Base-by-base conservation (phyloP, 2,329 filamentous ascomycete species). In the Microdochium trichocladiopsis region DNA sequence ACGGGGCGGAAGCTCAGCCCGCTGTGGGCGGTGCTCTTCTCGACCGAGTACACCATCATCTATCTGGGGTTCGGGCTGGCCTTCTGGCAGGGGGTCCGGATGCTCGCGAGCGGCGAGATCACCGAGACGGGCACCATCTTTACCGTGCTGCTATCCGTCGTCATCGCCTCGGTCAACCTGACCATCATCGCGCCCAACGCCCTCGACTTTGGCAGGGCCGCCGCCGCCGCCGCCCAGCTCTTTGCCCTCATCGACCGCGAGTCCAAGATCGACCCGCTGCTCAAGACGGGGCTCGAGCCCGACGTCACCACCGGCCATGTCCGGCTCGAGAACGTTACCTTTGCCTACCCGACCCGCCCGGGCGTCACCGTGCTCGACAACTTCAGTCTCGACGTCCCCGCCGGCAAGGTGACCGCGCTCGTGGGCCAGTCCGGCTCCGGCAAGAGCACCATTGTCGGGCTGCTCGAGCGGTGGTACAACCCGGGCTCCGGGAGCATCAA, bases 331-430 rank as follows among this genome's bases (percentile, higher is more conserved):
- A 66, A 69, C 18, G 58, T 78, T n/a, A 65, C 60, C 1, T 75
- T 77, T 53, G 61, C 68, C 2, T 78, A 79, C 55, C 75, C 75
- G 0, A 70, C 67, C 1, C 62, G 76, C 0, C 73, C 73, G 0
- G 67, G 70, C 2, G 65, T 68, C 9, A 65, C 63, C 1, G 72
- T 78, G 1, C 56, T 77, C 9, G 62, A 73, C 11, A 59, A 71
- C 36, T 70, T 78, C 25, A 69, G 65, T 2, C 62, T 78, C 0
- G 57, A 65, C 2, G 65, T 78, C 3, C 72, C 73, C 2, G 70
- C 74, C 3, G 72, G 72, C 25, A 75, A 76, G 53, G 72, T 72
- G 5, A 73, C 71, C 1, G 70, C 70, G 12, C 59, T 73, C 5
- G 70, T 73, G 48, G 56, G 56, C 6, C 18, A 51, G 2, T 54